These are phyloP conservation scores for Neonectria sp. DNA, from an alignment of 2,329 filamentous ascomycete genomes.

Conservation along the genomic window DNA sequence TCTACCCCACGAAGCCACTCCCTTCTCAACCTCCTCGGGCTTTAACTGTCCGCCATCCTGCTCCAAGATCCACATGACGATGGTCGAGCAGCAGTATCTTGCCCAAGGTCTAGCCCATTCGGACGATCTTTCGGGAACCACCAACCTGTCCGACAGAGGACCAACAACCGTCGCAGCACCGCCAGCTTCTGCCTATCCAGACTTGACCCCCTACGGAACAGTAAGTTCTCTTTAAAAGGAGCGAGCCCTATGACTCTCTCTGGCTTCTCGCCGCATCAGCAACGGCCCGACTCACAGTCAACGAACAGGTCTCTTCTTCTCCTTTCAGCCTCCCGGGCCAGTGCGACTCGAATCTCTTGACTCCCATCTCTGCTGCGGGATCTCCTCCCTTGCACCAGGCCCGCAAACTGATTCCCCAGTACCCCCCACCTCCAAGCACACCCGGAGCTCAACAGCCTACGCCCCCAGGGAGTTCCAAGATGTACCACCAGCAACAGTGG, in stretches of 20 bases:
- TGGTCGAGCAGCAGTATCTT: slow-evolving; percentile 55
- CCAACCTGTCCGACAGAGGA: slow-evolving; percentile 46
- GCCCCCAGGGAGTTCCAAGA: slow-evolving; percentile 63
- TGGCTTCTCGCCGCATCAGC: background rate
- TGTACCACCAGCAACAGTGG: slow-evolving; percentile 60
- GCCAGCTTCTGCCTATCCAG: slow-evolving; percentile 47
- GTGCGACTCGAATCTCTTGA: slow-evolving; percentile 63
- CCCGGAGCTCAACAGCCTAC: slow-evolving; percentile 61
- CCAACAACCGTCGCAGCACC: slow-evolving; percentile 39
- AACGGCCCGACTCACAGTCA: slow-evolving; percentile 23
- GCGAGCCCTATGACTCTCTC: slow-evolving; percentile 3
- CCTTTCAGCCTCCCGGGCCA: slow-evolving; percentile 53
- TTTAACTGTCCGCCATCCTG: slow-evolving; percentile 42
- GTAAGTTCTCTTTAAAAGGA: slow-evolving; percentile 46
- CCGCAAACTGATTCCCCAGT: slow-evolving; percentile 58
- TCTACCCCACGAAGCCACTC: slow-evolving; percentile 36
- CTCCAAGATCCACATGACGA: slow-evolving; percentile 48
- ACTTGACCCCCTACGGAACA: slow-evolving; percentile 50
- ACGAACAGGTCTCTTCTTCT: slow-evolving; percentile 44
- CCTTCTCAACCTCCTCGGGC: slow-evolving; percentile 41
- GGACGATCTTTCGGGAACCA: slow-evolving; percentile 49
- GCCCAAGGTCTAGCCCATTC: slow-evolving; percentile 51
- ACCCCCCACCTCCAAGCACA: slow-evolving; percentile 55
- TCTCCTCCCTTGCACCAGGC: slow-evolving; percentile 65
- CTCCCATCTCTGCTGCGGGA: slow-evolving; percentile 65